Percentiles rank a stretch among this genome's conserved stretches.
These are phyloP conservation scores for Sordariomycetes sp. DNA, from an alignment of 2,329 filamentous ascomycete genomes.

Conservation along the genomic window DNA sequence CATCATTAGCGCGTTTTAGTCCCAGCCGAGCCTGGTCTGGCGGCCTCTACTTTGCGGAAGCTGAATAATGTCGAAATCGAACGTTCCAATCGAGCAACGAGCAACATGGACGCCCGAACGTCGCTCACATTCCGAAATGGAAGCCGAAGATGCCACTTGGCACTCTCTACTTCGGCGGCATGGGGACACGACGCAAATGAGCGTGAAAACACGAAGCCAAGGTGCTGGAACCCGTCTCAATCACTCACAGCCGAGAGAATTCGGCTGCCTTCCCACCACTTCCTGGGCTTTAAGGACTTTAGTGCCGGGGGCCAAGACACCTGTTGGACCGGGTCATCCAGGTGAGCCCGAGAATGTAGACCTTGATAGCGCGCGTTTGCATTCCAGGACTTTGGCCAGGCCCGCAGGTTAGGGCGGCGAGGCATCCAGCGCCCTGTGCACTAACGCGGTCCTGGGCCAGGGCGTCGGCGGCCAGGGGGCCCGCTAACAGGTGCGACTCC, in stretches of 20 bases:
- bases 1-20: background rate
- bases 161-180: background rate
- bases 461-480: background rate
- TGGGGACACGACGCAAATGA: background rate
- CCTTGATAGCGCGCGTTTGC: background rate
- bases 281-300: background rate
- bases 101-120: background rate
- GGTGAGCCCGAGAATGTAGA: background rate
- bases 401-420: background rate
- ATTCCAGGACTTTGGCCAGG: too few species aligned
- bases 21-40: too few species aligned
- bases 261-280: slow-evolving; percentile 1
- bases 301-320: background rate
- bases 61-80: background rate
- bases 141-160: background rate
- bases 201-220: background rate
- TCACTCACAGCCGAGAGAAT: slow-evolving; percentile 4
- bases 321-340: background rate
- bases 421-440: background rate
- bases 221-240: background rate
- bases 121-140: background rate
- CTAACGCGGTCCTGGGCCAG: background rate
- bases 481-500: background rate
- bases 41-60: too few species aligned
- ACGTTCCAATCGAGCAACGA: background rate